Evolutionary conservation across 2,329 filamentous ascomycete species (phyloP), one percentile per base, ranked within the genome.

Genomic region (Fusarium goolgardi): DNA sequence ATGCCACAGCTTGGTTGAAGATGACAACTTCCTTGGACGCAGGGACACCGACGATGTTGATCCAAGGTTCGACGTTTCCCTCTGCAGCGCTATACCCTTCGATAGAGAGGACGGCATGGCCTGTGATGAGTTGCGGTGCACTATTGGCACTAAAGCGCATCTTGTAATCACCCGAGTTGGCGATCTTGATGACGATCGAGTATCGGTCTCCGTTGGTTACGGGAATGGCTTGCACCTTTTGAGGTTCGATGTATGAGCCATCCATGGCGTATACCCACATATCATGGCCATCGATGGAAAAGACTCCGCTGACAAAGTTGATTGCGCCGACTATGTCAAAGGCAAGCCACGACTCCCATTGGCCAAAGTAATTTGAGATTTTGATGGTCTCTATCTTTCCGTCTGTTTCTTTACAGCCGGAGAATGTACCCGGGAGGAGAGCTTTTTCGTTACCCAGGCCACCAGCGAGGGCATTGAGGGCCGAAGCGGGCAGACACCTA

Each of bases 241-340:
- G 78, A 4, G 86, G 86, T 63, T 82, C 76, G 53, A 88, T 83
- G 71, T 86, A 87, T 11, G 81, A 76, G 4, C 83, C 85, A 59
- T 88, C 86, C 52, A 85, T 81, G 41, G 83, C 83, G 67, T 85
- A 86, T 6, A 88, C 78, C 78, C 80, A 86, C 75, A 87, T 78
- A 21, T 82, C 78, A 54, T 85, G 83, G 56, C 83, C 81, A 70
- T 88, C 85, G 49, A 87, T 84, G 31, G 84, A 82, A 20, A 80
- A 80, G 8, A 78, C 68, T 4, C 79, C 78, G 0, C 80, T 82
- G 47, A 83, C 75, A 27, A 86, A 80, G 51, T 82, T 80, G 50
- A 83, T 79, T 4, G 83, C 78, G n/a, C 80, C 83, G 58, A 89
- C 81, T n/a, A 88, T 71, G 64, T 88, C 83, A 16, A 89, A 75